phyloP scores from a whole-genome alignment of 1,139 yeast genomes.

The Protomyces gravidus region DNA sequence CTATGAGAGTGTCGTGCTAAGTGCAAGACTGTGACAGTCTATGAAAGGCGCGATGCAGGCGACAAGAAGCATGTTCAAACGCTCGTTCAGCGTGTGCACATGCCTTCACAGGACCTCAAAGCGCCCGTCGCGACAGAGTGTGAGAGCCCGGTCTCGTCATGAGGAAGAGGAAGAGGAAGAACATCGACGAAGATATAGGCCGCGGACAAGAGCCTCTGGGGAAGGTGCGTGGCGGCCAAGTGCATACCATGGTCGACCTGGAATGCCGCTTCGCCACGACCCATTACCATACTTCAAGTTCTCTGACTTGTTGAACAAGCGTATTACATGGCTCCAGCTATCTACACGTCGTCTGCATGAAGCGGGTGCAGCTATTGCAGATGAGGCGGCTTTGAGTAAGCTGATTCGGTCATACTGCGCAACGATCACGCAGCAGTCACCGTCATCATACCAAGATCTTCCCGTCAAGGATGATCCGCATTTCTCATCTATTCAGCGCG shows the following conservation, averaged over 20 bases:
- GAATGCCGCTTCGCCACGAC: not conserved
- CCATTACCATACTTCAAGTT: slow-evolving; percentile 21
- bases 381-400: not conserved
- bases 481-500: not conserved
- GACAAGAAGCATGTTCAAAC: no score
- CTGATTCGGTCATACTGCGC: not conserved
- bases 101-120: not conserved
- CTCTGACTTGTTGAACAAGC: slow-evolving; percentile 2
- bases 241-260: no score
- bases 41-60: no score
- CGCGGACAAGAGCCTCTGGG: no score
- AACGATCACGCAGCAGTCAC: not conserved
- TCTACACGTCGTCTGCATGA: slow-evolving; percentile 5
- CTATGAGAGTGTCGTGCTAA: no score
- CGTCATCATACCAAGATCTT: slow-evolving; percentile 9
- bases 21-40: no score
- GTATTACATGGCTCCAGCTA: slow-evolving; percentile 1
- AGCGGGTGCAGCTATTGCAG: not conserved
- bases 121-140: not conserved
- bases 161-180: not conserved
- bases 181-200: no score
- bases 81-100: not conserved
- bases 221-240: no score
- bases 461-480: not conserved
- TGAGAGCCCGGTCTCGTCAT: no score